Evolutionary conservation across 2,329 filamentous ascomycete genomes (phyloP).

Genomic region (Fusarium annulatum): DNA sequence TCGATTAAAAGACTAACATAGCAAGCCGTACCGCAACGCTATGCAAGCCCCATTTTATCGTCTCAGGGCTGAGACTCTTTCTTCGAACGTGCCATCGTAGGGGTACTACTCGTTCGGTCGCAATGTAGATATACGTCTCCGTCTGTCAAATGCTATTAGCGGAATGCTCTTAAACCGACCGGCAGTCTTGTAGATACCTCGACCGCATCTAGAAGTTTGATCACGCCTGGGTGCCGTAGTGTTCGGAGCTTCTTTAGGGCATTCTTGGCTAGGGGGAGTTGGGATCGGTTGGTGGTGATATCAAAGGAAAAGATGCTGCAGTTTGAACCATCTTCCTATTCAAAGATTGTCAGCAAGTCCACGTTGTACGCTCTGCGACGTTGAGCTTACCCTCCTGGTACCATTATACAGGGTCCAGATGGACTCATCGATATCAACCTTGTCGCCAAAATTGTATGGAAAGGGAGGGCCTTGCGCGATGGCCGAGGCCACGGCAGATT

Average conservation of each 20-base stretch:
- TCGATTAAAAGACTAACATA: neutral
- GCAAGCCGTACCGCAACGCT: conserved; percentile 75
- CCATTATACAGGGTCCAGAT: conserved; percentile 98
- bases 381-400: conserved; percentile 78
- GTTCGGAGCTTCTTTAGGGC: conserved; percentile 94
- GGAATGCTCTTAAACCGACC: neutral
- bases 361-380: neutral
- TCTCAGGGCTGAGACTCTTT: conserved; percentile 89
- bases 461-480: conserved; percentile 96
- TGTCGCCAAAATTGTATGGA: conserved; percentile 91
- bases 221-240: conserved; percentile 90
- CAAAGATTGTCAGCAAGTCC: neutral
- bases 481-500: conserved; percentile 95
- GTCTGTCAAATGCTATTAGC: conserved; percentile 67
- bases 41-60: conserved; percentile 95
- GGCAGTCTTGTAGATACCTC: conserved; percentile 68
- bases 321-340: conserved; percentile 88
- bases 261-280: conserved; percentile 89
- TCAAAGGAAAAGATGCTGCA: conserved; percentile 99
- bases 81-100: conserved; percentile 90
- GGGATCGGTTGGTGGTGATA: conserved; percentile 80
- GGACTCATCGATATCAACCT: conserved; percentile 90
- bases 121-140: conserved; percentile 94
- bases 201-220: conserved; percentile 93
- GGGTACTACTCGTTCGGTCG: conserved; percentile 89